Evolutionary conservation across 1,139 yeast species (phyloP), one percentile per base, ranked within the genome.

Genomic region (Scheffersomyces cryptocercus): DNA sequence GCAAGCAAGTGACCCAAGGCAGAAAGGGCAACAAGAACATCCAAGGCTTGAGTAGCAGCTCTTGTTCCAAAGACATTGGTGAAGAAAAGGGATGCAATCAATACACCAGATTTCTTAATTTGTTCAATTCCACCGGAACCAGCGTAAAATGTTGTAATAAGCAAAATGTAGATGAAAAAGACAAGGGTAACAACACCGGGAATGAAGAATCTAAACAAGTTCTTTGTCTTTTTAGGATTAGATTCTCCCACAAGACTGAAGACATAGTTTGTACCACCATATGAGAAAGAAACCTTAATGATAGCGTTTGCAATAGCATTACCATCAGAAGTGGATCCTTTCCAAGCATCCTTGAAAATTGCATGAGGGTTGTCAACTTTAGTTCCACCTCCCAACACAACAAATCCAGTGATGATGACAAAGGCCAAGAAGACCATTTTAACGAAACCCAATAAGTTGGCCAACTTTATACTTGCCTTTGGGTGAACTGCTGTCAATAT

Each of bases 1-100:
- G 76, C 69, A 13, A 69, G 49, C 42, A 72, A 59, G 50, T 73
- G 77, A 9, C 77, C 77, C 41, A 70, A 62, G 5, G 77, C 73
- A 15, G 74, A 67, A 16, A 73, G 53, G 3, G 76, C 75, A 47
- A 73, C 73, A 45, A 72, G 57, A 2, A 60, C 68, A 45, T 64
- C 64, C 34, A 69, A 55, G 2, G 70, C 71, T 32, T 59, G 65
- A 6, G 55, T 53, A 3, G 74, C 70, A 14, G 62, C 53, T 29
- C 58, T 54, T n/a, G 60, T 55, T 2, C 65, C 64, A 50, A 73
- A 73, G 1, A 62, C 68, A 16, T 61, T 67, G 29, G 51, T 47
- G 47, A 73, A 73, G 48, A 62, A 68, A 3, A 59, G 48, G 3
- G 73, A 60, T 3, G 76, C 70, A 35, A 68, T 53, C 20, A 64